phyloP scores from a whole-genome alignment of 225 moss, liverwort and hornwort genomes.

The Climacium dendroides region DNA sequence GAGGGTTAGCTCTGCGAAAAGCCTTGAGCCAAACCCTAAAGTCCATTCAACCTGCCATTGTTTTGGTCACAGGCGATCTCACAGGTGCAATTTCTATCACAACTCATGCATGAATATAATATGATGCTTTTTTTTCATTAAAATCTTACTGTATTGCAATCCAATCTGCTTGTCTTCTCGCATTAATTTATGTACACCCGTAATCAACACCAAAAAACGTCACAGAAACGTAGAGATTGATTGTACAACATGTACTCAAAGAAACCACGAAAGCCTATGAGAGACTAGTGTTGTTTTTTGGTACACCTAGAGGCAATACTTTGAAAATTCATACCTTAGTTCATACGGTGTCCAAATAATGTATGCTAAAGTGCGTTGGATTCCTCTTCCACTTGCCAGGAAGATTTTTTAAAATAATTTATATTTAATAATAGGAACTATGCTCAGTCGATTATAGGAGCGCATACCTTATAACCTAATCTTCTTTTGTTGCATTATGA shows the following conservation, averaged over 20 bases:
- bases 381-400: not conserved
- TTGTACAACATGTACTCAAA: not conserved
- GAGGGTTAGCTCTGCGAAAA: conserved; percentile 41
- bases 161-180: not conserved
- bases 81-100: conserved; percentile 30
- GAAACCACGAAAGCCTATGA: not conserved
- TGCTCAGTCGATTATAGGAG: not conserved
- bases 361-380: not conserved
- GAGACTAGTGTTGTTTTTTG: not conserved
- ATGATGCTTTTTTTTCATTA: too few relatives aligned
- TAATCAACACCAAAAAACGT: not conserved
- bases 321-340: not conserved
- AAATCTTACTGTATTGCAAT: not conserved
- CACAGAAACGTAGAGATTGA: not conserved
- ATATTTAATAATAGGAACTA: not conserved
- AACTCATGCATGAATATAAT: not conserved
- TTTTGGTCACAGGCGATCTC: conserved; percentile 76
- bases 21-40: conserved; percentile 45
- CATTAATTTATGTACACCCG: not conserved
- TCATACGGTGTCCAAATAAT: not conserved
- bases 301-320: not conserved
- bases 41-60: conserved; percentile 53
- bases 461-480: not conserved
- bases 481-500: not conserved
- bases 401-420: not conserved